phyloP scores from a whole-genome alignment of 371 early-diverging fungal species.

The Chytridiales sp. region DNA sequence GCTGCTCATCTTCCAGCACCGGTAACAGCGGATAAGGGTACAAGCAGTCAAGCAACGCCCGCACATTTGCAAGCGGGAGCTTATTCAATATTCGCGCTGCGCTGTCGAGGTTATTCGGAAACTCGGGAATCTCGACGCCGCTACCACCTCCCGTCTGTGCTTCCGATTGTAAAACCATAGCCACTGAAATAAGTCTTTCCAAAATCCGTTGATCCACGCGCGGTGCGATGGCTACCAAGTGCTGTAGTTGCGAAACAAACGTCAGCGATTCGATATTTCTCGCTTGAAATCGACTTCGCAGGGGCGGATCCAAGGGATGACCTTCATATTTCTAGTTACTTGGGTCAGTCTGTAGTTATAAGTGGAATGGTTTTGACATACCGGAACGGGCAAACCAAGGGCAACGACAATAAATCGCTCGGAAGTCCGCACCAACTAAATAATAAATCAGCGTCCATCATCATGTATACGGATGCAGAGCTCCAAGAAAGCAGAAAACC shows the following conservation, averaged over 20 bases:
- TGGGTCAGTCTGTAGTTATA: neutral
- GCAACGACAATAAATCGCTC: constrained; percentile 77
- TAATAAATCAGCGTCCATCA: neutral
- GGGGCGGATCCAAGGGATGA: constrained; percentile 79
- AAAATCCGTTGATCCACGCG: constrained; percentile 54
- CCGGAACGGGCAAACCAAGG: constrained; percentile 73
- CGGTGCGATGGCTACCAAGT: constrained; percentile 41
- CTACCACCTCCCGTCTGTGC: constrained; percentile 38
- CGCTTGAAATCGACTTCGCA: constrained; percentile 76
- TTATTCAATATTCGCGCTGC: constrained; percentile 51
- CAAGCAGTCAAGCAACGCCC: constrained; percentile 61
- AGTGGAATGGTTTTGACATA: constrained; percentile 9
- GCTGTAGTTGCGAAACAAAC: constrained; percentile 57
- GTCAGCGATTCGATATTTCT: constrained; percentile 54
- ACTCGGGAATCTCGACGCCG: constrained; percentile 69
- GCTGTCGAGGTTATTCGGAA: constrained; percentile 62
- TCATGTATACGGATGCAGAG: too few species aligned
- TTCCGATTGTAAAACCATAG: constrained; percentile 57
- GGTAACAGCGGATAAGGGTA: constrained; percentile 70
- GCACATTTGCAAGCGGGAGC: constrained; percentile 56
- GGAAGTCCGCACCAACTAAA: constrained; percentile 63
- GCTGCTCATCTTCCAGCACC: constrained; percentile 58
- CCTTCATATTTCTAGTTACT: constrained; percentile 67
- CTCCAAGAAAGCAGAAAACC: neutral
- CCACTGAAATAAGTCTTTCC: constrained; percentile 65